Conservation (phyloP, 768 basidiomycete species). For the Leccinum barrowsii region DNA sequence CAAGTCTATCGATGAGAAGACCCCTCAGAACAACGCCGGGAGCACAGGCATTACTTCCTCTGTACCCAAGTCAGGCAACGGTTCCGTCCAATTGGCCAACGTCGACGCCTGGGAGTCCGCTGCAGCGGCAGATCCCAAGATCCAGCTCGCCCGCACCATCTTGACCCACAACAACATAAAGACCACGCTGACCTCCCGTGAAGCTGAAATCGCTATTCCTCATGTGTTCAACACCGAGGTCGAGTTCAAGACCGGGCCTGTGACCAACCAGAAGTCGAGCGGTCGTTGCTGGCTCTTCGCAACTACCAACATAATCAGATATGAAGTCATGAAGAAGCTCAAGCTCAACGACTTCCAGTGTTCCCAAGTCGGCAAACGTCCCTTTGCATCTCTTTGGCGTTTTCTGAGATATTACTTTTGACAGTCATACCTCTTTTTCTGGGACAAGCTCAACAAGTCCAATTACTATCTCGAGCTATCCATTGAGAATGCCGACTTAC, state of each 20-base stretch:
- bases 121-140: slow-evolving; percentile 53
- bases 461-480: slow-evolving; percentile 88
- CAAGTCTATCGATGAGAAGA: slow-evolving; percentile 29
- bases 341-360: slow-evolving; percentile 88
- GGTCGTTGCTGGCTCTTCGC: slow-evolving; percentile 97
- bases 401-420: slow-evolving; percentile 6
- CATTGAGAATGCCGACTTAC: slow-evolving; percentile 75
- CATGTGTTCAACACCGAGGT: slow-evolving; percentile 83
- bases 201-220: slow-evolving; percentile 55
- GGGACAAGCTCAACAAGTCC: slow-evolving; percentile 90
- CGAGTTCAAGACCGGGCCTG: slow-evolving; percentile 76
- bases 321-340: slow-evolving; percentile 80
- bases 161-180: slow-evolving; percentile 67
- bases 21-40: background rate
- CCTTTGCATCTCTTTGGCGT: background rate
- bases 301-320: slow-evolving; percentile 81
- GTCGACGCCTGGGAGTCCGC: slow-evolving; percentile 66
- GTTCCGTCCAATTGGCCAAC: slow-evolving; percentile 56
- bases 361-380: slow-evolving; percentile 57
- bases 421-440: slow-evolving; percentile 90
- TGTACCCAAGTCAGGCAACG: slow-evolving; percentile 46
- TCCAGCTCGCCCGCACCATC: slow-evolving; percentile 72
- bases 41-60: background rate
- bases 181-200: slow-evolving; percentile 58
- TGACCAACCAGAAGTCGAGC: slow-evolving; percentile 84